Evolutionary conservation across 2,329 filamentous ascomycete genomes (phyloP).

Genomic region (Emmonsia crescens): DNA sequence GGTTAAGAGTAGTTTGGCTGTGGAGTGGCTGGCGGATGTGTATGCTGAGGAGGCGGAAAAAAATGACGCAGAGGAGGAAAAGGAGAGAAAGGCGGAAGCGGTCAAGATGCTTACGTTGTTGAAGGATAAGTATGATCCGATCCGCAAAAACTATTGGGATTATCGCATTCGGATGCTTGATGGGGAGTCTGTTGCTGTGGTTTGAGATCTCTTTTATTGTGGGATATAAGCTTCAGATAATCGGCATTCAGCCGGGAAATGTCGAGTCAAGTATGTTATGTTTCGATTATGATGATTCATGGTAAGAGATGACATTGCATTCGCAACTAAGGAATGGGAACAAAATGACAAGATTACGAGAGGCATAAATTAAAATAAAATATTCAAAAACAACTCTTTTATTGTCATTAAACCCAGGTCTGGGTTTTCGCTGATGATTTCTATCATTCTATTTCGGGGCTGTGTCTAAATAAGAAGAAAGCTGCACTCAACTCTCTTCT

Average conservation of each 20-base stretch:
- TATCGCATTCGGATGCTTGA: constrained; percentile 50
- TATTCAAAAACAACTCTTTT: not conserved
- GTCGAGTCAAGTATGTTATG: not conserved
- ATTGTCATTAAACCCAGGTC: not conserved
- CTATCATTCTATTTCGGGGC: not conserved
- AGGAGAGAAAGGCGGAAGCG: constrained; percentile 44
- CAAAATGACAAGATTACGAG: not conserved
- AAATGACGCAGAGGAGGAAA: constrained; percentile 25
- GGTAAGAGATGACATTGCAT: not conserved
- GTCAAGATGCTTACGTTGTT: constrained; percentile 60
- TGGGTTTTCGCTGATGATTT: not conserved
- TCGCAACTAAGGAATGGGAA: not conserved
- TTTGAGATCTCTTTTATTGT: not conserved
- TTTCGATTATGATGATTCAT: not conserved
- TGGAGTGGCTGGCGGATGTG: constrained; percentile 40
- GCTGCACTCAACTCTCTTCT: not conserved
- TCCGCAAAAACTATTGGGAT: constrained; percentile 87
- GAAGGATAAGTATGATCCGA: constrained; percentile 78
- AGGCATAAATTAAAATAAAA: not conserved
- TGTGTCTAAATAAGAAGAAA: not conserved
- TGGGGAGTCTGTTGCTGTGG: constrained; percentile 7
- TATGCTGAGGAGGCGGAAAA: constrained; percentile 34
- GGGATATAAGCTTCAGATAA: not conserved
- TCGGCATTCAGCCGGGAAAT: not conserved
- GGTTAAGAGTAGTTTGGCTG: constrained; percentile 51